These are phyloP conservation scores for Ilyonectria destructans DNA, from an alignment of 2,329 filamentous ascomycete species.

Conservation along the genomic window DNA sequence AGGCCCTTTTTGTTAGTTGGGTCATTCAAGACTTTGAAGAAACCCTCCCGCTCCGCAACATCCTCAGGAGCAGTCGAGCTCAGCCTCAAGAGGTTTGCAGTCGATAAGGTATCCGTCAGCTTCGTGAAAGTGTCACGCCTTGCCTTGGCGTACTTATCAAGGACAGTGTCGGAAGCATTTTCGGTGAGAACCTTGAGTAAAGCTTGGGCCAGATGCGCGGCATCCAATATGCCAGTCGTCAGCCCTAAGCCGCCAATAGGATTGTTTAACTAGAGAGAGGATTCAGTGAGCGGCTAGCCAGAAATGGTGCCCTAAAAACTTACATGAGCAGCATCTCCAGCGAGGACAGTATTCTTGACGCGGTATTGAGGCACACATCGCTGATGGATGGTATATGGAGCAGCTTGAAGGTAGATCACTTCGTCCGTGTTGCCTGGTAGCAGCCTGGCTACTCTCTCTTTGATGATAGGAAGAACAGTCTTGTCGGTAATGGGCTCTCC, in stretches of 20 bases:
- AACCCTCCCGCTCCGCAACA: neutral
- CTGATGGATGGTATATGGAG: slow-evolving; percentile 17
- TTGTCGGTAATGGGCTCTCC: slow-evolving; percentile 11
- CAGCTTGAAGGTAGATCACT: slow-evolving; percentile 15
- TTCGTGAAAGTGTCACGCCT: slow-evolving; percentile 3
- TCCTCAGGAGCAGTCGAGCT: neutral
- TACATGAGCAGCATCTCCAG: slow-evolving; percentile 21
- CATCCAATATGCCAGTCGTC: slow-evolving; percentile 16
- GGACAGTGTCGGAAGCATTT: slow-evolving; percentile 11
- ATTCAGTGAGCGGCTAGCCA: slow-evolving; percentile 1
- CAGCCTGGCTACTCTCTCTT: slow-evolving; percentile 12
- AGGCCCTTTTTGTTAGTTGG: neutral
- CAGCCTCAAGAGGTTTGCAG: slow-evolving; percentile 1
- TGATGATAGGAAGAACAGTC: slow-evolving; percentile 14
- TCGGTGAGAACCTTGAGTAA: slow-evolving; percentile 7
- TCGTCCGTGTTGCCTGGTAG: slow-evolving; percentile 13
- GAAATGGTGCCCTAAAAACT: slow-evolving; percentile 7
- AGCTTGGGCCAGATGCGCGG: slow-evolving; percentile 16
- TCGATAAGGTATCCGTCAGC: slow-evolving; percentile 1
- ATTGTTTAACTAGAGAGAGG: slow-evolving; percentile 11
- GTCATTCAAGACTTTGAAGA: slow-evolving; percentile 2
- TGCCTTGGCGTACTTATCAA: slow-evolving; percentile 8
- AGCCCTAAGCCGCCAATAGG: slow-evolving; percentile 19
- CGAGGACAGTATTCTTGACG: slow-evolving; percentile 14
- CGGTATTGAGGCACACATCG: slow-evolving; percentile 16